Conservation (phyloP, 495 filamentous ascomycete genomes). For the Hypoxylon fragiforme region DNA sequence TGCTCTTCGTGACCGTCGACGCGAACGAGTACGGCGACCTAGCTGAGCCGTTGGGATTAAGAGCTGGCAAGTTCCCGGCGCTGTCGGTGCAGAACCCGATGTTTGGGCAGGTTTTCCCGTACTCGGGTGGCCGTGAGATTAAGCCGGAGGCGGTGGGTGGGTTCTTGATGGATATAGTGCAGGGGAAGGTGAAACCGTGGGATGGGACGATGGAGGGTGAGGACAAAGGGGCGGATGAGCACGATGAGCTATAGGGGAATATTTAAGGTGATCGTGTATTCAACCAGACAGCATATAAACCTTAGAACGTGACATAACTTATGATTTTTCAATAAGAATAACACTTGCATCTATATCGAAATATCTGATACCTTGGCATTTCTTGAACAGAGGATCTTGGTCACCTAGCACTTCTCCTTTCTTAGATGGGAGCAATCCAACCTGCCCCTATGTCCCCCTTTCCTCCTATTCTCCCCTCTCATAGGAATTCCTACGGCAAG, state of each 20-base stretch:
- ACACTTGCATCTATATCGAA: no score
- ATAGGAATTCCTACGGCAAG: constrained; percentile 23
- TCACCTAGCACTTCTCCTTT: no score
- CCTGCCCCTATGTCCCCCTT: no score
- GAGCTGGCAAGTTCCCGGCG: constrained; percentile 27
- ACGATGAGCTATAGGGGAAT: constrained; percentile 44
- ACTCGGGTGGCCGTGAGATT: constrained; percentile 33
- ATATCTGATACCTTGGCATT: no score
- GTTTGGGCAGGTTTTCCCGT: constrained; percentile 49
- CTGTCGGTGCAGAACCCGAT: constrained; percentile 50
- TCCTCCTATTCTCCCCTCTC: background rate
- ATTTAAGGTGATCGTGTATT: no score
- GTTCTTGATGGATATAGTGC: constrained; percentile 50
- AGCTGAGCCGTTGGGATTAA: constrained; percentile 43
- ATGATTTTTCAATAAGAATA: no score
- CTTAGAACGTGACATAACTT: no score
- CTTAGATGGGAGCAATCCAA: no score
- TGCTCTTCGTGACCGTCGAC: constrained; percentile 52
- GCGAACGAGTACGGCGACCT: constrained; percentile 52
- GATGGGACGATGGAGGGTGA: constrained; percentile 20
- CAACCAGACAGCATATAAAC: no score
- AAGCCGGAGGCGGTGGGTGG: constrained; percentile 41
- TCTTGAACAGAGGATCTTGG: no score
- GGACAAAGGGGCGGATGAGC: constrained; percentile 8
- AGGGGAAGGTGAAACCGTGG: constrained; percentile 48